phyloP scores from a whole-genome alignment of 345 rosid genomes.

The Aquilaria malaccensis region DNA sequence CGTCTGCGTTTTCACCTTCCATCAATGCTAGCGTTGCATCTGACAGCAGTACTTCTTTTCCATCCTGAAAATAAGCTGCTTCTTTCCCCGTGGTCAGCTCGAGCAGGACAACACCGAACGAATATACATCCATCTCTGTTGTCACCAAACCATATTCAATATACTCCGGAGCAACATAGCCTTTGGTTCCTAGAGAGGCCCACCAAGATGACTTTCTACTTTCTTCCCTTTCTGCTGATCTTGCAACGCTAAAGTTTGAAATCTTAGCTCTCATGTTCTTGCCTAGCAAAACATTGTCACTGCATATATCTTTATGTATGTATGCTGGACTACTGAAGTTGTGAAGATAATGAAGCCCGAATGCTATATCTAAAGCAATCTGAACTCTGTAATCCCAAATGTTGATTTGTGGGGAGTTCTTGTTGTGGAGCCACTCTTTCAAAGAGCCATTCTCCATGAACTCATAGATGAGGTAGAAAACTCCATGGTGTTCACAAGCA shows the following conservation, averaged over 20 bases:
- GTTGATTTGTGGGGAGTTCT: conserved; percentile 7
- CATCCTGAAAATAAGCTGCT: conserved; percentile 22
- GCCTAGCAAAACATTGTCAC: conserved; percentile 30
- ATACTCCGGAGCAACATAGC: conserved; percentile 41
- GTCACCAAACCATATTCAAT: conserved; percentile 29
- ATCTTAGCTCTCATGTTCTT: conserved; percentile 34
- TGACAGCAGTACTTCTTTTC: conserved; percentile 17
- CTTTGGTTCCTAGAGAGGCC: conserved; percentile 24
- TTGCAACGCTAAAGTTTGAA: conserved; percentile 31
- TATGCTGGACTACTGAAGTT: conserved; percentile 32
- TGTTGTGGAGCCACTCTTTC: conserved; percentile 26
- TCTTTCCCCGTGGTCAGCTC: conserved; percentile 37
- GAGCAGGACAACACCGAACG: conserved; percentile 40
- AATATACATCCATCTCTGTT: conserved; percentile 33
- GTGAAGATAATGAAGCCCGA: conserved; percentile 43
- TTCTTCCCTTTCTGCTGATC: conserved; percentile 24
- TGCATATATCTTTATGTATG: conserved; percentile 37
- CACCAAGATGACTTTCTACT: conserved; percentile 13
- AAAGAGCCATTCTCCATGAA: conserved; percentile 31
- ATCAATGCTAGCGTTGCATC: conserved; percentile 13
- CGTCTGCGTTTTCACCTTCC: conserved; percentile 19
- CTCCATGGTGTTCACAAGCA: conserved; percentile 24
- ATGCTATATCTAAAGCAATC: conserved; percentile 41
- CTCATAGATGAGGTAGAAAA: conserved; percentile 36
- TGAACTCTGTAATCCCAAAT: conserved; percentile 28